Conservation (phyloP, 495 filamentous ascomycete genomes). For the Aspergillus funiculosus region DNA sequence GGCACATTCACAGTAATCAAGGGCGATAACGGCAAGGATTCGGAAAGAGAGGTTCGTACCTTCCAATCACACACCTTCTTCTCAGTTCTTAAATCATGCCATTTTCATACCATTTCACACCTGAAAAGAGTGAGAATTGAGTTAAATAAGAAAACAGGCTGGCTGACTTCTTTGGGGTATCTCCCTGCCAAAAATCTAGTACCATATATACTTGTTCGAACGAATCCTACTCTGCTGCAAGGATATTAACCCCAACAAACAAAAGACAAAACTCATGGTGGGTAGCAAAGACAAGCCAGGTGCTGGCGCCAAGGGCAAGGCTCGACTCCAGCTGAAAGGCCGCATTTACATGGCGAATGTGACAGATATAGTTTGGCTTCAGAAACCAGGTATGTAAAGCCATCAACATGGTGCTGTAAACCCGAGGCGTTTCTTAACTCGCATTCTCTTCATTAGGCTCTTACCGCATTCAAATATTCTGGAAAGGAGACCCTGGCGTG, state of each 20-base stretch:
- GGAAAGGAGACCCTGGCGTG: conserved; percentile 94
- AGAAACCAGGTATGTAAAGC: conserved; percentile 65
- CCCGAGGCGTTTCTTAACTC: background rate
- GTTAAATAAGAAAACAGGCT: too few relatives aligned
- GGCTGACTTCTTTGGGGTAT: conserved; percentile 28
- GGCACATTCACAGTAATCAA: conserved; percentile 94
- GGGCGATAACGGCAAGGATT: conserved; percentile 67
- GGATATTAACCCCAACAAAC: conserved; percentile 82
- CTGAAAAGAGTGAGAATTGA: too few relatives aligned
- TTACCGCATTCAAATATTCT: conserved; percentile 95
- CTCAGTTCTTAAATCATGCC: conserved; percentile 4
- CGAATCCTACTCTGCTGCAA: conserved; percentile 96
- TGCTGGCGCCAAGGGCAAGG: conserved; percentile 65
- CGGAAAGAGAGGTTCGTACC: conserved; percentile 72
- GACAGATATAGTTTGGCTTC: conserved; percentile 78
- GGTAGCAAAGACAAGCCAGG: conserved; percentile 61
- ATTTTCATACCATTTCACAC: background rate
- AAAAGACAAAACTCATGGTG: conserved; percentile 62
- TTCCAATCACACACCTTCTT: conserved; percentile 7
- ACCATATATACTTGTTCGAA: conserved; percentile 96
- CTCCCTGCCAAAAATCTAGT: conserved; percentile 46
- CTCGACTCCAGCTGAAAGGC: conserved; percentile 87
- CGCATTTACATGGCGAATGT: conserved; percentile 99
- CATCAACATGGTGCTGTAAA: background rate
- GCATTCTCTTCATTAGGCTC: conserved; percentile 51